Evolutionary conservation across 2,329 filamentous ascomycete genomes (phyloP), one percentile per base, ranked within the genome.

Genomic region (Geoglossum cookeanum): DNA sequence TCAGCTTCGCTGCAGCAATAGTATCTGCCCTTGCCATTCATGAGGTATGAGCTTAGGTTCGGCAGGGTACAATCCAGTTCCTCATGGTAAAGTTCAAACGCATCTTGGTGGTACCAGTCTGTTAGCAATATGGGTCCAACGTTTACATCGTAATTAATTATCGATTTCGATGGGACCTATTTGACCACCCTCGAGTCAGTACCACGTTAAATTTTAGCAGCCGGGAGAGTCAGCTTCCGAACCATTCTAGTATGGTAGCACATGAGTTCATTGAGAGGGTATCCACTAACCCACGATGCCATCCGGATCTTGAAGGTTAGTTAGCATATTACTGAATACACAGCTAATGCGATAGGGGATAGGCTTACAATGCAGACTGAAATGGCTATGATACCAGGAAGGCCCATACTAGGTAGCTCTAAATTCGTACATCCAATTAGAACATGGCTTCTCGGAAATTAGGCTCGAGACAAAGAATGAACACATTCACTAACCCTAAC

Each of bases 391-490:
- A 35, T 64, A 66, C 64, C 64, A 65, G 4, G 65, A 66, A 1
- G 66, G 68, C 1, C 68, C 68, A 1, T 64, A 64, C 55, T 66
- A 65, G 1, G 65, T 66, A 15, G 68, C 68, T 22, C 57, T 55
- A 58, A 66, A 66, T 8, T 47, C 59, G 56, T 68, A 68, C 6
- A 59, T 65, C n/a, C 60, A 59, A 30, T 48, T 59, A 4, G 58
- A 56, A 64, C 64, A 65, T 62, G 68, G 68, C n/a, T 66, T 15
- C 70, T 63, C 29, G 78, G 78, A 0, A 83, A 80, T 71, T 55
- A 55, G 35, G 22, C 33, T 30, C 51, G 55, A 11, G 44, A 6
- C 44, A 3, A 37, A 37, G 22, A 22, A 22, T 22, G 22, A 22
- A 22, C 22, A 22, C 22, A 22, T 1, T 22, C 22, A 2, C 2